A percentile compares a stretch with the other conserved stretches of the same genome.
Conservation (phyloP, 2,329 filamentous ascomycete genomes). For the Teratosphaeriaceae sp. region DNA sequence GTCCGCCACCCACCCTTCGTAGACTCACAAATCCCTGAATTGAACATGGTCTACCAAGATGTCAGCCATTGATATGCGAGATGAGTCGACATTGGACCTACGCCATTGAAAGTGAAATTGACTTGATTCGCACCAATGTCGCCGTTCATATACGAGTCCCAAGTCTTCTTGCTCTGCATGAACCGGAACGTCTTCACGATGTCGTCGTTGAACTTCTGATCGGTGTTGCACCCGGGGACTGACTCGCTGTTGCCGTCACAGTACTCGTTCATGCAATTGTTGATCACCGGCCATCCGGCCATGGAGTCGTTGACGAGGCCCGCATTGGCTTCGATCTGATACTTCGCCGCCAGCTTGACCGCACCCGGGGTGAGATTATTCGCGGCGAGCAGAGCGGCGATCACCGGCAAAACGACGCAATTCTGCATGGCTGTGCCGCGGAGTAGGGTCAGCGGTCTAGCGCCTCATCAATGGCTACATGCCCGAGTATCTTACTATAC, state of each 20-base stretch:
- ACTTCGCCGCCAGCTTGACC: slow-evolving; percentile 5
- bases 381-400: slow-evolving; percentile 4
- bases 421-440: too few relatives aligned
- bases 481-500: too few relatives aligned
- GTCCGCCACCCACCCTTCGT: too few relatives aligned
- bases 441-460: too few relatives aligned
- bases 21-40: not conserved
- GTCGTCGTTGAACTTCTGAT: not conserved
- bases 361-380: slow-evolving; percentile 1
- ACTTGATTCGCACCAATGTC: not conserved
- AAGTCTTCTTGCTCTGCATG: not conserved
- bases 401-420: slow-evolving; percentile 8
- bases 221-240: not conserved
- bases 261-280: slow-evolving; percentile 8
- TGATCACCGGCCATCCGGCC: slow-evolving; percentile 9
- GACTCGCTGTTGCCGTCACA: slow-evolving; percentile 1
- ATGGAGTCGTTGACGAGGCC: not conserved
- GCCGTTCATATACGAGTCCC: not conserved
- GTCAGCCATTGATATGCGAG: not conserved
- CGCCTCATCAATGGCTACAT: too few relatives aligned
- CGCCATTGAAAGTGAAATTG: not conserved
- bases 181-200: not conserved
- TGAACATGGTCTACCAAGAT: not conserved
- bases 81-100: not conserved
- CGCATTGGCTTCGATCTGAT: slow-evolving; percentile 2